Conservation (phyloP, 2,329 filamentous ascomycete species). For the Cladorrhinum sp. region DNA sequence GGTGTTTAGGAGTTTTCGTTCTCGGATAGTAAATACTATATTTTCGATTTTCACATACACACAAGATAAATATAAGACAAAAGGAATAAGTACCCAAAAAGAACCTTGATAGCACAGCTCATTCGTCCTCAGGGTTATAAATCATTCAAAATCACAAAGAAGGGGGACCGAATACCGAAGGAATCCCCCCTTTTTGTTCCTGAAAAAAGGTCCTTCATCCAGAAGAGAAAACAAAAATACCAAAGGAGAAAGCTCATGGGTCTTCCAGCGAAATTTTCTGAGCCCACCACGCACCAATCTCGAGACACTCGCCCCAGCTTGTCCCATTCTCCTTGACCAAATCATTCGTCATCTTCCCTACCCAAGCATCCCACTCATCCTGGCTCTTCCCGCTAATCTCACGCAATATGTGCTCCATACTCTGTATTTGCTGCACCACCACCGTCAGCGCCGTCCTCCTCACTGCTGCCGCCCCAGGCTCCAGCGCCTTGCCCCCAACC, state of each 20-base stretch:
- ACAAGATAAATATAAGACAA: not conserved
- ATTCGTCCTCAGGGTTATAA: not conserved
- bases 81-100: not conserved
- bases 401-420: conserved; percentile 76
- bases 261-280: conserved; percentile 57
- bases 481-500: conserved; percentile 50
- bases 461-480: conserved; percentile 67
- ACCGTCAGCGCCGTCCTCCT: conserved; percentile 77
- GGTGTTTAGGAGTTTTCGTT: not conserved
- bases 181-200: not conserved
- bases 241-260: conserved; percentile 19
- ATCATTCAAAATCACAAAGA: not conserved
- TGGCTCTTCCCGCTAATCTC: conserved; percentile 82
- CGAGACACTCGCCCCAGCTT: conserved; percentile 80
- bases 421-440: conserved; percentile 79
- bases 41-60: not conserved
- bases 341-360: conserved; percentile 81
- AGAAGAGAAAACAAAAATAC: conserved; percentile 6
- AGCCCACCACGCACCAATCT: conserved; percentile 83
- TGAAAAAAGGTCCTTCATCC: not conserved
- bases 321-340: conserved; percentile 76
- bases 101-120: not conserved
- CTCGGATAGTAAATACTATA: not conserved
- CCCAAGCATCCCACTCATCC: conserved; percentile 91
- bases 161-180: not conserved